phyloP scores from a whole-genome alignment of 2,329 filamentous ascomycete genomes.

The Hypocrella siamensis region DNA sequence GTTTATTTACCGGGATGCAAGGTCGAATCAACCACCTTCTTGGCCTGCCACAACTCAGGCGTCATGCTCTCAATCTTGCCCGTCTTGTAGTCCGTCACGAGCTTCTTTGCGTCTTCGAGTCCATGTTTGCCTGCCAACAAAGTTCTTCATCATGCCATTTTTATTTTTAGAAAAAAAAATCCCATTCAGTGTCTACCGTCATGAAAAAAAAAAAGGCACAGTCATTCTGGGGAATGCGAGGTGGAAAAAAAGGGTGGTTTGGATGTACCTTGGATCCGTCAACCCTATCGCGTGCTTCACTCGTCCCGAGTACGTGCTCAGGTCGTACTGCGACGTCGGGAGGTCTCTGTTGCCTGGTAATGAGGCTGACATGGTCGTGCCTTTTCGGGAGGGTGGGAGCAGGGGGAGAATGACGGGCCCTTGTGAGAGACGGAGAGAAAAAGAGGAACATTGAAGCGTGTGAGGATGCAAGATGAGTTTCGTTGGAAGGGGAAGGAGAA shows the following conservation, averaged over 20 bases:
- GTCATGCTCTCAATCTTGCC: constrained; percentile 70
- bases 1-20: constrained; percentile 80
- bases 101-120: constrained; percentile 70
- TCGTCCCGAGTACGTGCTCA: constrained; percentile 87
- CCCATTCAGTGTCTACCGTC: background rate
- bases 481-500: too few relatives aligned
- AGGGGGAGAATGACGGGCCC: background rate
- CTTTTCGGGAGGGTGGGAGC: background rate
- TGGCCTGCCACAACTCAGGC: constrained; percentile 81
- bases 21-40: constrained; percentile 95
- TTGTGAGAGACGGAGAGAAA: constrained; percentile 9
- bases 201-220: background rate
- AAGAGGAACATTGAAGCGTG: background rate
- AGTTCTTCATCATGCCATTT: constrained; percentile 41
- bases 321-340: constrained; percentile 81
- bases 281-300: constrained; percentile 81
- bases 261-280: constrained; percentile 80
- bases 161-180: background rate
- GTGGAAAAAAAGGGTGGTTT: constrained; percentile 1
- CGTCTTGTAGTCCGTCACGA: constrained; percentile 75
- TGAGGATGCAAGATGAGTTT: too few relatives aligned
- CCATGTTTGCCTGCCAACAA: constrained; percentile 64
- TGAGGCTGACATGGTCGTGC: constrained; percentile 42
- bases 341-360: constrained; percentile 60
- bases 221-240: too few relatives aligned